phyloP scores from a whole-genome alignment of 2,329 filamentous ascomycete genomes.

The Fusarium anguioides region DNA sequence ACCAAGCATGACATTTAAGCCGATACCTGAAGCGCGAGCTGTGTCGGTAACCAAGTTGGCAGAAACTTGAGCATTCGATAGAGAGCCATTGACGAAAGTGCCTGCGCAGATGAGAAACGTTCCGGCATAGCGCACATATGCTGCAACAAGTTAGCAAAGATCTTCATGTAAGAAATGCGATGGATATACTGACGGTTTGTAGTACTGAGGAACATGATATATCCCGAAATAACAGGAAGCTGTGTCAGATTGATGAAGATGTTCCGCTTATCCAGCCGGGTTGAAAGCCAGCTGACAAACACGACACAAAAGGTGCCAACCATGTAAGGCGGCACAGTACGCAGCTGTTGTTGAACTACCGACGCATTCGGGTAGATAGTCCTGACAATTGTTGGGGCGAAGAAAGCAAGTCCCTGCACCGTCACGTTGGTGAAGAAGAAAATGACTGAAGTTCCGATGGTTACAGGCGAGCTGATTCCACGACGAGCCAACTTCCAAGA shows the following conservation, averaged over 20 bases:
- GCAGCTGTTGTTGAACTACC: conserved; percentile 67
- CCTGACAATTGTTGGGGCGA: conserved; percentile 70
- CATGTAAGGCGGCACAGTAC: conserved; percentile 60
- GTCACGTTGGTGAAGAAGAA: conserved; percentile 74
- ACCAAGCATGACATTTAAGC: conserved; percentile 41
- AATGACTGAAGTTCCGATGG: conserved; percentile 62
- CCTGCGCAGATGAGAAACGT: conserved; percentile 61
- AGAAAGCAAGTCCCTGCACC: conserved; percentile 73
- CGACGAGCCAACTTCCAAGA: conserved; percentile 21
- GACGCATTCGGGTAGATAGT: conserved; percentile 68
- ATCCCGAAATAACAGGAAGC: conserved; percentile 69
- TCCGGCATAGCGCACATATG: conserved; percentile 66
- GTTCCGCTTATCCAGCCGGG: conserved; percentile 65
- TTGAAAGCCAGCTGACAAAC: conserved; percentile 46
- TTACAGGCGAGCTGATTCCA: conserved; percentile 56
- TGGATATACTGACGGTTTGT: conserved; percentile 41
- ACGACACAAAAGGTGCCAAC: conserved; percentile 62
- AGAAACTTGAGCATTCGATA: conserved; percentile 23
- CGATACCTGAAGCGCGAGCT: conserved; percentile 33
- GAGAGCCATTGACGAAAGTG: conserved; percentile 57
- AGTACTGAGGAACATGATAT: conserved; percentile 71
- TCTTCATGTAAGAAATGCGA: rapidly evolving
- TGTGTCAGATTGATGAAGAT: conserved; percentile 65
- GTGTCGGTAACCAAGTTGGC: conserved; percentile 33
- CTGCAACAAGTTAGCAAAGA: background rate